Conservation (phyloP, 2,329 filamentous ascomycete species). For the Venturia aucupariae region DNA sequence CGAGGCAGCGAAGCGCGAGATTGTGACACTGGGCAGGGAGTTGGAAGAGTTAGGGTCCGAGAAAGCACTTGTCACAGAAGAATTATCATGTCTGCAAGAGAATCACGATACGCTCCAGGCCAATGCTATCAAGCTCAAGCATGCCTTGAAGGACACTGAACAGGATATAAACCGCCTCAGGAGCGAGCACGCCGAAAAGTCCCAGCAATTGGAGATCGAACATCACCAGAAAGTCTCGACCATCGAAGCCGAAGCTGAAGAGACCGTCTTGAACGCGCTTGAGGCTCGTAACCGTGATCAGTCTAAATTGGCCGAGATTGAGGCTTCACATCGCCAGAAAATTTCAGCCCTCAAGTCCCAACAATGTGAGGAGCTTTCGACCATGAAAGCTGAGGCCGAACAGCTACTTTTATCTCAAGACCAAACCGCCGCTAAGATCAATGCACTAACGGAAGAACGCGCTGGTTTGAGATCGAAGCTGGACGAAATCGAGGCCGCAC, state of each 20-base stretch:
- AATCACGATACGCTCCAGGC: not conserved
- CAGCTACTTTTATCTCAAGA: too few species aligned
- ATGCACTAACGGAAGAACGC: too few species aligned
- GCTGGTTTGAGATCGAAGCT: too few species aligned
- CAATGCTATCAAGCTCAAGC: not conserved
- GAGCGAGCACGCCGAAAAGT: not conserved
- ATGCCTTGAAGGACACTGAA: not conserved
- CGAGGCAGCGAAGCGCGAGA: conserved; percentile 3
- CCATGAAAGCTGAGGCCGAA: too few species aligned
- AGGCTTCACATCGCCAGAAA: not conserved
- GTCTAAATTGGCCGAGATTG: not conserved
- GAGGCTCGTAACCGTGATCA: not conserved
- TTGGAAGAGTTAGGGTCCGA: not conserved
- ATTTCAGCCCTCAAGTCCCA: not conserved
- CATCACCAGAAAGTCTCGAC: not conserved
- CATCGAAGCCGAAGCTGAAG: not conserved
- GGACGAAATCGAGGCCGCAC: not conserved
- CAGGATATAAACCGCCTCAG: not conserved
- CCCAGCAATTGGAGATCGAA: not conserved
- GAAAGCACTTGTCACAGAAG: not conserved
- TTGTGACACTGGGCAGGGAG: conserved; percentile 1
- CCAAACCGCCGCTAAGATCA: too few species aligned
- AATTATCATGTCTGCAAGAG: not conserved
- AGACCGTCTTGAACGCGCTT: not conserved
- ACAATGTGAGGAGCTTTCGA: too few species aligned